Conservation (phyloP, 192 early-diverging fungal genomes). For the Haplosporangium gracile region DNA sequence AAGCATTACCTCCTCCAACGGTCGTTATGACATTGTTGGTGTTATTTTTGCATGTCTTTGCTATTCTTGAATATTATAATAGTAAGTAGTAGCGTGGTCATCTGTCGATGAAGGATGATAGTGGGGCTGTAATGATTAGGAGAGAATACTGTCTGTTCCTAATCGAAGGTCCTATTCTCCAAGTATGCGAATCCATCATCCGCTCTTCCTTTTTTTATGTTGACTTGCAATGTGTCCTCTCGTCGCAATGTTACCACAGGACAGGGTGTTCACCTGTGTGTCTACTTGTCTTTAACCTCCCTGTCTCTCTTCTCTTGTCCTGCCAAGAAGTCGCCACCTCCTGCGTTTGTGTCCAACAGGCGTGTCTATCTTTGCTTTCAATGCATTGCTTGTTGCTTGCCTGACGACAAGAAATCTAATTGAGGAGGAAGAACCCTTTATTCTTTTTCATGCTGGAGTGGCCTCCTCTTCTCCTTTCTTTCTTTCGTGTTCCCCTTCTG, state of each 20-base stretch:
- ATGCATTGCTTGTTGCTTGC: background rate
- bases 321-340: background rate
- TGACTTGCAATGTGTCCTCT: background rate
- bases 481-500: background rate
- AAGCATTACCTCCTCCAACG: too few species aligned
- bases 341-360: too few species aligned
- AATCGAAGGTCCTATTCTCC: too few species aligned
- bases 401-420: background rate
- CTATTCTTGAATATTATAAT: too few species aligned
- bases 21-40: too few species aligned
- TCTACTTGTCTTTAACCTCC: background rate
- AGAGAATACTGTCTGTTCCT: too few species aligned
- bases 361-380: background rate
- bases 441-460: conserved; percentile 1
- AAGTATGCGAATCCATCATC: too few species aligned
- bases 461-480: background rate
- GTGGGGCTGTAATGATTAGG: too few species aligned
- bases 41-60: too few species aligned
- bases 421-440: background rate
- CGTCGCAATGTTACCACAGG: background rate
- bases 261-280: background rate
- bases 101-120: too few species aligned
- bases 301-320: background rate
- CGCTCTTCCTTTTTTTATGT: background rate
- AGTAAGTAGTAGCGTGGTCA: too few species aligned